Evolutionary conservation across 2,329 filamentous ascomycete genomes (phyloP).

Genomic region (Fusarium floridanum): DNA sequence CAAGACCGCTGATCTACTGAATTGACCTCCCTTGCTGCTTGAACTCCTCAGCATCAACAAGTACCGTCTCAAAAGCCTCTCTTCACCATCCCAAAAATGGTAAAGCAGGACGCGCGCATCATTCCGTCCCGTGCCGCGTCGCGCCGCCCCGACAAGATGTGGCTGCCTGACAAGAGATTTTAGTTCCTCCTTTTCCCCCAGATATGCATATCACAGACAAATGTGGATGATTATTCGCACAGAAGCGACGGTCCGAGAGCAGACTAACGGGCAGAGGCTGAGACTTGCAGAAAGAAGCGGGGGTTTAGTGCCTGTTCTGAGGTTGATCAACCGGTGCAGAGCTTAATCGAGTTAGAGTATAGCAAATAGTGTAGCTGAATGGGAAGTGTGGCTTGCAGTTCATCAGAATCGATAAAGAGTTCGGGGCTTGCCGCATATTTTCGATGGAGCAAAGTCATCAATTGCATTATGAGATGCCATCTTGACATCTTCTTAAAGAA

Average conservation of each 20-base stretch:
- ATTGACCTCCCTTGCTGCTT: not conserved
- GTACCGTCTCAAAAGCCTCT: too few species aligned
- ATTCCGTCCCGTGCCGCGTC: not conserved
- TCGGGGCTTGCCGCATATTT: not conserved
- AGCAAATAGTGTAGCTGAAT: slow-evolving; percentile 20
- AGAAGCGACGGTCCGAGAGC: not conserved
- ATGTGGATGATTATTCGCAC: not conserved
- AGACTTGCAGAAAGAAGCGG: not conserved
- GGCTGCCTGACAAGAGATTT: not conserved
- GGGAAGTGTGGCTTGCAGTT: slow-evolving; percentile 16
- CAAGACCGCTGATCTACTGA: not conserved
- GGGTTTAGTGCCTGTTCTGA: not conserved
- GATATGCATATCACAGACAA: not conserved
- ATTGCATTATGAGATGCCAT: not conserved
- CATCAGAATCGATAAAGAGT: not conserved
- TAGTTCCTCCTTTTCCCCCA: not conserved
- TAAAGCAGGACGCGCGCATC: not conserved
- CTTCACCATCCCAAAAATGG: not conserved
- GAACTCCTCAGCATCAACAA: not conserved
- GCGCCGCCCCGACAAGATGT: not conserved
- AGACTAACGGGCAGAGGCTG: not conserved
- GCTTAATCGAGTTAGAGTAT: not conserved
- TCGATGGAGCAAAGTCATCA: not conserved
- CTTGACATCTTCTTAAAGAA: not conserved
- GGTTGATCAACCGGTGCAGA: not conserved